These are phyloP conservation scores for Peronospora destructor DNA, from an alignment of 352 stramenopile genomes.

Conservation along the genomic window DNA sequence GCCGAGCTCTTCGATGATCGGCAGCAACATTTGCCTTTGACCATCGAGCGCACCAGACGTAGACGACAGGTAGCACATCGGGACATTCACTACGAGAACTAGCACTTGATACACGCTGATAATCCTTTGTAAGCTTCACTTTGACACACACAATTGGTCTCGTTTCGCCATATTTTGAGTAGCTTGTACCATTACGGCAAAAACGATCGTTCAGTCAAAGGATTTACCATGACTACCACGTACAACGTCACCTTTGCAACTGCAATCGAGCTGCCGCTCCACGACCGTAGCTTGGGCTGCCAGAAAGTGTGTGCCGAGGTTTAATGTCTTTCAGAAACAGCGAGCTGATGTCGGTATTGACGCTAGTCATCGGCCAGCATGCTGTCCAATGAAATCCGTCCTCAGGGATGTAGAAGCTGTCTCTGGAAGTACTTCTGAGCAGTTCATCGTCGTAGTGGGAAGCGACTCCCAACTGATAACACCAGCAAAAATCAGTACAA, in stretches of 20 bases:
- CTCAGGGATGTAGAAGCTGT: constrained; percentile 26
- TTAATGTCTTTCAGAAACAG: constrained; percentile 28
- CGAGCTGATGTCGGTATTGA: constrained; percentile 7
- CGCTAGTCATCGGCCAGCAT: constrained; percentile 16
- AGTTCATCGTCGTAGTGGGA: constrained; percentile 3
- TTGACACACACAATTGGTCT: constrained; percentile 28
- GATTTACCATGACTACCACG: constrained; percentile 39
- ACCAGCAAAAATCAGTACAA: not conserved
- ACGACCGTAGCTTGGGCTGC: constrained; percentile 27
- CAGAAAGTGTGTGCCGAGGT: constrained; percentile 43
- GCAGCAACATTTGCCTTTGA: constrained; percentile 58
- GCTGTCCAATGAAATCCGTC: constrained; percentile 36
- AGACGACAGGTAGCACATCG: constrained; percentile 36
- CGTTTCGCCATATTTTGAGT: constrained; percentile 7
- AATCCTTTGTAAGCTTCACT: not conserved
- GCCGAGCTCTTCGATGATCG: constrained; percentile 36
- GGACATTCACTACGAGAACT: not conserved
- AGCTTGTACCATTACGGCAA: constrained; percentile 14
- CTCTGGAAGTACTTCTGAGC: constrained; percentile 19
- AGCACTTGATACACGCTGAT: not conserved
- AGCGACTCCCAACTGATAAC: not conserved
- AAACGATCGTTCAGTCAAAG: constrained; percentile 15
- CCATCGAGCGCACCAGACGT: constrained; percentile 35
- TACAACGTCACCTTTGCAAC: no score
- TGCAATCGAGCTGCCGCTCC: constrained; percentile 13